Percentiles rank a stretch among this genome's conserved stretches.
Evolutionary conservation across 345 rosid genomes (phyloP).

Genomic region (Hypericum androsaemum): DNA sequence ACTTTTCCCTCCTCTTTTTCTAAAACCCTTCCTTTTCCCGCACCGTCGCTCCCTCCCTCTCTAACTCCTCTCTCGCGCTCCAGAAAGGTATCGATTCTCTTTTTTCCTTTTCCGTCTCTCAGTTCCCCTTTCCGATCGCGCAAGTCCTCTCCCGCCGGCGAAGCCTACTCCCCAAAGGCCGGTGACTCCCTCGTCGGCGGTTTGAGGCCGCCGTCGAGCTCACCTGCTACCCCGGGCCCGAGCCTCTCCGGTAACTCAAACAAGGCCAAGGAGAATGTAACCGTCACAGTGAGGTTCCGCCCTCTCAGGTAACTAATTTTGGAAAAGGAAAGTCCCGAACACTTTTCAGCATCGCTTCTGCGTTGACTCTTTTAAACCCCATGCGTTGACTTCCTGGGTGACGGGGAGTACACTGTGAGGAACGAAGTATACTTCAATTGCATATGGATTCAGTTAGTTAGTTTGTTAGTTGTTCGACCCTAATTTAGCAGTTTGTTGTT

Average conservation of each 20-base stretch:
- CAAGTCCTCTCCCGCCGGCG: constrained; percentile 36
- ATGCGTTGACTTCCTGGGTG: constrained; percentile 31
- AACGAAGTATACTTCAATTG: constrained; percentile 60
- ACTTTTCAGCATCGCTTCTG: neutral
- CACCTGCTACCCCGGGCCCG: constrained; percentile 19
- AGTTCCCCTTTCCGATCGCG: constrained; percentile 81
- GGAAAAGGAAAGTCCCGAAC: too few relatives aligned
- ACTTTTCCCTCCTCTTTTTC: neutral
- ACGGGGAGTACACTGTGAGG: constrained; percentile 60
- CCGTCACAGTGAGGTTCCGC: constrained; percentile 34
- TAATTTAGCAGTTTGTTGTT: too few relatives aligned
- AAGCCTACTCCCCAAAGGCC: constrained; percentile 28
- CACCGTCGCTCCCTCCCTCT: neutral
- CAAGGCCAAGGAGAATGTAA: constrained; percentile 60
- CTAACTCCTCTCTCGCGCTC: too few relatives aligned
- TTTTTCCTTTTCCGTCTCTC: constrained; percentile 15
- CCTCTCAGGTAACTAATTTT: constrained; percentile 58
- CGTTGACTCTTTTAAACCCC: neutral
- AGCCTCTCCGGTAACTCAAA: constrained; percentile 13
- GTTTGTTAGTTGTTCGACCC: neutral
- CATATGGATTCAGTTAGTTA: constrained; percentile 68
- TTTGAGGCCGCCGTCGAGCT: constrained; percentile 38
- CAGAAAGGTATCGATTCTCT: neutral
- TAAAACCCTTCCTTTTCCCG: constrained; percentile 5
- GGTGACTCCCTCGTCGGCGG: constrained; percentile 33